phyloP scores from a whole-genome alignment of 176 grass and related monocot genomes.

The Musa schizocarpa region DNA sequence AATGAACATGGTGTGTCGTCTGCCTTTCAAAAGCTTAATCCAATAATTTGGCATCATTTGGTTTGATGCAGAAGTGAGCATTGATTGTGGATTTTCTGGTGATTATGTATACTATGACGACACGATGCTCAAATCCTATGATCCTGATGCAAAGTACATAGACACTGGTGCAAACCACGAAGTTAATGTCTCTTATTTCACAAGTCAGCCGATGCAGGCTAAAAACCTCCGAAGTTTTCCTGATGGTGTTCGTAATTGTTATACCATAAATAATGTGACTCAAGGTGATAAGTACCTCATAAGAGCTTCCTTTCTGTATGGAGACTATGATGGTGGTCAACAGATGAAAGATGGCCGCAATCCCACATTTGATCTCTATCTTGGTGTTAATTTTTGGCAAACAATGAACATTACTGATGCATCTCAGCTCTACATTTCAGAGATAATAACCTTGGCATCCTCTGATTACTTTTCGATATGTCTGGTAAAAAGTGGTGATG shows the following conservation, averaged over 20 bases:
- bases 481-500: not conserved
- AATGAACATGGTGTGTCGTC: not conserved
- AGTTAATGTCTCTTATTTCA: not conserved
- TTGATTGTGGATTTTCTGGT: constrained; percentile 6
- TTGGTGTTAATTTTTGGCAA: constrained; percentile 1
- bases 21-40: no score
- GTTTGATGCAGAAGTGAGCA: not conserved
- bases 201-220: not conserved
- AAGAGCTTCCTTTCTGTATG: constrained; percentile 11
- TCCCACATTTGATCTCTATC: not conserved
- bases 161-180: not conserved
- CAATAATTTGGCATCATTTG: not conserved
- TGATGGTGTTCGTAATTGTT: not conserved
- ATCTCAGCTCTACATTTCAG: not conserved
- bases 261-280: not conserved
- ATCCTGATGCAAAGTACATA: not conserved
- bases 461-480: not conserved
- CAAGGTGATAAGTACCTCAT: not conserved
- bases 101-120: not conserved
- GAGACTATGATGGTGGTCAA: not conserved
- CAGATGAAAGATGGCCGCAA: no score
- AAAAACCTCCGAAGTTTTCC: not conserved
- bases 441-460: constrained; percentile 4
- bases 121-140: not conserved
- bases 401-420: not conserved